Percentiles rank a stretch among this genome's conserved stretches.
Conservation (phyloP, 1,284 basidiomycete genomes). For the Fomitopsis betulina region DNA sequence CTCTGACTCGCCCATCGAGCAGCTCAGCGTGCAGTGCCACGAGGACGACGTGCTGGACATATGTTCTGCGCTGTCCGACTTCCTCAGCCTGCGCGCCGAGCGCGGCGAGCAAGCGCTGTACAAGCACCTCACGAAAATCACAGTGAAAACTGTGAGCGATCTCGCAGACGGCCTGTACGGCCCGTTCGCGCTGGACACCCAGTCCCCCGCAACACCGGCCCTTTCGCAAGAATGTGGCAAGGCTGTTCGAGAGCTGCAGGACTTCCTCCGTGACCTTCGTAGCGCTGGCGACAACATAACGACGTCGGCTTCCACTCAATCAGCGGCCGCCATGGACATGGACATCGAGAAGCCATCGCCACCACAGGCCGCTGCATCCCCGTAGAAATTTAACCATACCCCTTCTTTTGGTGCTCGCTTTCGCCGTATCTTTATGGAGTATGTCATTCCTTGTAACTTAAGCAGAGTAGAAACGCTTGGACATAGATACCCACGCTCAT, state of each 20-base stretch:
- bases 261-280: conserved; percentile 30
- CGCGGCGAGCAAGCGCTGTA: conserved; percentile 35
- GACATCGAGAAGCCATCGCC: neutral
- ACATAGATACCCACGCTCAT: neutral
- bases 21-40: conserved; percentile 52
- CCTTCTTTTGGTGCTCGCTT: neutral
- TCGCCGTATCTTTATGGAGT: neutral
- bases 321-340: neutral
- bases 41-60: conserved; percentile 57
- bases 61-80: conserved; percentile 49
- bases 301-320: neutral
- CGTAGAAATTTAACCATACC: neutral
- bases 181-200: conserved; percentile 14
- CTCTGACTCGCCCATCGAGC: conserved; percentile 57
- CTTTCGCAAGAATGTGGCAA: conserved; percentile 21
- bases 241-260: conserved; percentile 28
- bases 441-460: neutral
- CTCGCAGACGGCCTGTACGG: conserved; percentile 20
- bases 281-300: conserved; percentile 13
- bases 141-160: conserved; percentile 25
- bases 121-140: conserved; percentile 26
- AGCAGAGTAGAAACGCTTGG: neutral
- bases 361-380: neutral
- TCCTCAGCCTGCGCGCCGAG: conserved; percentile 47
- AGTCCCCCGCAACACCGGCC: conserved; percentile 8